Evolutionary conservation across 345 rosid species (phyloP).

Genomic region (Linum tenue): DNA sequence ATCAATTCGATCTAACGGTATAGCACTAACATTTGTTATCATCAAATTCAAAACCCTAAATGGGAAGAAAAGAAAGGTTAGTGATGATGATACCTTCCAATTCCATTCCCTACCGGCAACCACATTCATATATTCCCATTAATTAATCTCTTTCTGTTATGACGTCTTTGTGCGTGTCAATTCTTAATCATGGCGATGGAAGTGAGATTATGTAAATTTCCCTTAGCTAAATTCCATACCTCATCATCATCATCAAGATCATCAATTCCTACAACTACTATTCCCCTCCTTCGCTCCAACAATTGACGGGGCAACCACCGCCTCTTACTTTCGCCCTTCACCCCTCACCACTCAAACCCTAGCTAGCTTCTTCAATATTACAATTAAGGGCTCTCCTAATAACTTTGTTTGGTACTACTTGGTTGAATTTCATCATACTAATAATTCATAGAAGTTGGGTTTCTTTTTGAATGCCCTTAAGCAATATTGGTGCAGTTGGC

Average conservation of each 20-base stretch:
- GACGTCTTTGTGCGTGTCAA: constrained; percentile 36
- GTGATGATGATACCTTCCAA: not conserved
- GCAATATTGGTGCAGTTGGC: no score
- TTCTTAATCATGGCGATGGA: constrained; percentile 5
- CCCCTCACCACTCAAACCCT: not conserved
- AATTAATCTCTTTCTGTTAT: constrained; percentile 30
- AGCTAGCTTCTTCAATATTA: not conserved
- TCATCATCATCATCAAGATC: constrained; percentile 57
- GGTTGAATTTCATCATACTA: not conserved
- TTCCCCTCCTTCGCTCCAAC: constrained; percentile 45
- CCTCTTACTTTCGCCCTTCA: not conserved
- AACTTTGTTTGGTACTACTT: not conserved
- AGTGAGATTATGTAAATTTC: not conserved
- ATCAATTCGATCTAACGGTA: not conserved
- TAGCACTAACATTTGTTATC: not conserved
- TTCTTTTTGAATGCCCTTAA: no score
- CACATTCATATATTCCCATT: not conserved
- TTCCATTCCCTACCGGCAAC: not conserved
- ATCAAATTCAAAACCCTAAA: not conserved
- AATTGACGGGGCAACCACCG: constrained; percentile 73
- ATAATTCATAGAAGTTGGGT: no score
- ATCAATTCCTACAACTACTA: constrained; percentile 35
- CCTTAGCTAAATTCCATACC: not conserved
- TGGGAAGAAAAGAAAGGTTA: not conserved
- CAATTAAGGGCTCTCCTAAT: not conserved